Evolutionary conservation across 805 yeast genomes (phyloP), one percentile per base, ranked within the genome.

Genomic region (Kodamaea kaohsiungensis): DNA sequence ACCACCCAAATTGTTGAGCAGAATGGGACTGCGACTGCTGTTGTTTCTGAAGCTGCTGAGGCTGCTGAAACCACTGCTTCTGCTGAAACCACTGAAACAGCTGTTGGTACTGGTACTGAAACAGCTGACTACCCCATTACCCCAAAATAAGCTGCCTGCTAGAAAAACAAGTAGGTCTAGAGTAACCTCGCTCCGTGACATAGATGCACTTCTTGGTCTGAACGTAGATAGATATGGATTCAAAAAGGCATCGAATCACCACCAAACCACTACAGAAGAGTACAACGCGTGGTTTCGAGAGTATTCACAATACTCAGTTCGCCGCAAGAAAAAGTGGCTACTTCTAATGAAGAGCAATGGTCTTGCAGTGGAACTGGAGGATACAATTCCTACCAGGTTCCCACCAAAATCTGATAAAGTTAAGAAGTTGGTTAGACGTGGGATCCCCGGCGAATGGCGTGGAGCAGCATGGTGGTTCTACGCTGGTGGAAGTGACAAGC

Each of bases 381-480:
- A 56, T 17, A 70, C 68, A 6, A 56, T 66, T 8, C 95, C 96
- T 0, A 71, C 76, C 0, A 69, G 90, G 58, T 90, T 87, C 60
- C 96, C 97, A 0, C 84, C 93, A 1, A 81, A 81, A 56, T 87
- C 91, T 2, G 92, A 87, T 55, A 90, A 88, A 60, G 76, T 91
- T 58, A 87, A 88, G 64, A 80, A 96, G 55, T 86, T 89, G 63
- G 83, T 95, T 10, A 80, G 98, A 53, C 89, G 89, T 66, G 99
- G 99, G 10, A 86, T 93, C 9, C 98, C 99, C 0, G 92, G 97
- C 0, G 97, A 91, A 66, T 93, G 97, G 98, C 77, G 99, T 60
- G 99, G 99, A 1, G 82, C 83, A 59, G 97, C 98, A 0, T 93
- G 99, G 99, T 93, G 95, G 79, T 87, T 85, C 75, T 93, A 89